Percentiles rank a stretch among this genome's conserved stretches.
These are phyloP conservation scores for Candida lessepsii DNA, from an alignment of 805 yeast species.

Conservation along the genomic window DNA sequence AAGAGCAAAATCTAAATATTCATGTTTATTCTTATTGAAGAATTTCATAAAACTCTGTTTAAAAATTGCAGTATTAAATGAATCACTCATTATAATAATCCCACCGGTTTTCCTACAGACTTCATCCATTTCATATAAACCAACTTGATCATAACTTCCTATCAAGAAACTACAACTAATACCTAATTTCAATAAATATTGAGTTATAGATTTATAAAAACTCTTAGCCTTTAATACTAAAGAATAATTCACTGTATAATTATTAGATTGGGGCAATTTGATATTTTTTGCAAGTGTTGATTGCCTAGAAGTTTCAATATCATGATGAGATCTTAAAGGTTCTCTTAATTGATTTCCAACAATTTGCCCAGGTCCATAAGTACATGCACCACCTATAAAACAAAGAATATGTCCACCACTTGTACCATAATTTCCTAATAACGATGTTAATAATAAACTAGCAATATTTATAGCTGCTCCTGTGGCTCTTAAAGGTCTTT, in stretches of 20 bases:
- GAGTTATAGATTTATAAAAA: slow-evolving; percentile 72
- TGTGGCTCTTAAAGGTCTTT: slow-evolving; percentile 86
- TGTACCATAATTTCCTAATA: slow-evolving; percentile 83
- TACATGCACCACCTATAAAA: slow-evolving; percentile 94
- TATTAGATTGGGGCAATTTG: slow-evolving; percentile 34
- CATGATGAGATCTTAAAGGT: slow-evolving; percentile 96
- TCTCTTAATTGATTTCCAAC: slow-evolving; percentile 90
- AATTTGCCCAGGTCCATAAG: slow-evolving; percentile 90
- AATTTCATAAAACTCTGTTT: slow-evolving; percentile 87
- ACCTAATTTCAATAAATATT: slow-evolving; percentile 65
- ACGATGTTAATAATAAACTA: slow-evolving; percentile 72
- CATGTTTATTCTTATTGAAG: slow-evolving; percentile 79
- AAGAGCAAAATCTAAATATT: slow-evolving; percentile 81
- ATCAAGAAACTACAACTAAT: slow-evolving; percentile 89
- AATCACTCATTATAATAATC: slow-evolving; percentile 80
- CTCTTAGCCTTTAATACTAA: slow-evolving; percentile 16
- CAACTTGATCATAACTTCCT: slow-evolving; percentile 95
- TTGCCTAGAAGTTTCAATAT: slow-evolving; percentile 86
- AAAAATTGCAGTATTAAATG: slow-evolving; percentile 92
- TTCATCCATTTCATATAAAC: slow-evolving; percentile 89
- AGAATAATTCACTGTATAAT: slow-evolving; percentile 15
- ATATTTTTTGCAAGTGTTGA: slow-evolving; percentile 84
- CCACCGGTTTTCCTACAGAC: slow-evolving; percentile 89
- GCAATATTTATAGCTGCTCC: slow-evolving; percentile 92
- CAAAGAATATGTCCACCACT: slow-evolving; percentile 69